These are phyloP conservation scores for Agarophyton chilense DNA, from an alignment of 23 red algal species.

Conservation along the genomic window DNA sequence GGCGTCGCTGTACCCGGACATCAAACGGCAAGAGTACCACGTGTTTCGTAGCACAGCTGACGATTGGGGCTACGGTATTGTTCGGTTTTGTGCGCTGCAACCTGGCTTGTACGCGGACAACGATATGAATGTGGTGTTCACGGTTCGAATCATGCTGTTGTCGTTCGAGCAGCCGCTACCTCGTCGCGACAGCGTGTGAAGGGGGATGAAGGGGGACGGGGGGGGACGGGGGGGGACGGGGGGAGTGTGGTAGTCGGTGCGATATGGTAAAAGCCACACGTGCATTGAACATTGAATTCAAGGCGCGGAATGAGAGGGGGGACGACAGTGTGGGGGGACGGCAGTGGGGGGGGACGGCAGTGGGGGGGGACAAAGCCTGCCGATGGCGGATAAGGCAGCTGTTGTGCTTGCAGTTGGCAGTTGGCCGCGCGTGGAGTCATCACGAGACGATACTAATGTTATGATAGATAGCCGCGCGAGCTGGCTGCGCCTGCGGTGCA, in stretches of 20 bases:
- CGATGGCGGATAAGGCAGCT: too few species aligned
- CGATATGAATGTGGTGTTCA: constrained; percentile 71
- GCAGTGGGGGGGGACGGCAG: too few species aligned
- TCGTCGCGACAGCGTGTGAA: not conserved
- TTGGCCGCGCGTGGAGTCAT: too few species aligned
- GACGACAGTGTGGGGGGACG: too few species aligned
- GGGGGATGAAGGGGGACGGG: not conserved
- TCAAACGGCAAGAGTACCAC: constrained; percentile 72
- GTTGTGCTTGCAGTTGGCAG: too few species aligned
- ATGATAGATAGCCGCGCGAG: too few species aligned
- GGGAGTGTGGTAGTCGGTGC: not conserved
- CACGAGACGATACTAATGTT: too few species aligned
- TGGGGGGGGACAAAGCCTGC: too few species aligned
- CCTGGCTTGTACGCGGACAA: constrained; percentile 32
- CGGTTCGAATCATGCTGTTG: constrained; percentile 21
- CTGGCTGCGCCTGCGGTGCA: too few species aligned
- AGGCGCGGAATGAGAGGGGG: too few species aligned
- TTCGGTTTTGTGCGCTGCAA: constrained; percentile 37
- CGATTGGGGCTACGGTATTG: constrained; percentile 98
- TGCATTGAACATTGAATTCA: too few species aligned
- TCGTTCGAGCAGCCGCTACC: constrained; percentile 14
- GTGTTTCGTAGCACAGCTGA: constrained; percentile 72
- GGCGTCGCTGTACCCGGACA: constrained; percentile 7
- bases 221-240: not conserved
- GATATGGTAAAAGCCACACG: too few species aligned